These are phyloP conservation scores for Prinsepia uniflora DNA, from an alignment of 306 rosid genomes.

Conservation along the genomic window DNA sequence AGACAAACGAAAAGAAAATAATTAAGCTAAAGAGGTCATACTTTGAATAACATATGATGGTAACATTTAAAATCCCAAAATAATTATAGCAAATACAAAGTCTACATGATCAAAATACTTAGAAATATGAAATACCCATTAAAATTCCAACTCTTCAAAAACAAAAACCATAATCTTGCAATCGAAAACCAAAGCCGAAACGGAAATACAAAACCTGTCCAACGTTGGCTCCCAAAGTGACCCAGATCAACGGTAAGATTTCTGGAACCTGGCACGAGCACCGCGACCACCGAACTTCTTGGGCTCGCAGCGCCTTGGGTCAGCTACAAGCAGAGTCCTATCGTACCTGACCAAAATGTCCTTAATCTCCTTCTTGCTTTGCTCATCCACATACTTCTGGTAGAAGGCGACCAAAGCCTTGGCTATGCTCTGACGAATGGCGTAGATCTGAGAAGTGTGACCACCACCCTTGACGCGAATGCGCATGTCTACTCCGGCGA, in stretches of 20 bases:
- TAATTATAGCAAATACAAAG: neutral
- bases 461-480: conserved; percentile 84
- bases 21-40: neutral
- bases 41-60: neutral
- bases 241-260: conserved; percentile 65
- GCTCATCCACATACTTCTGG: conserved; percentile 87
- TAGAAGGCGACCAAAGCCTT: conserved; percentile 75
- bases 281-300: conserved; percentile 96
- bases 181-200: neutral
- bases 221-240: neutral
- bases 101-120: neutral
- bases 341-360: conserved; percentile 72
- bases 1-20: neutral
- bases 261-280: conserved; percentile 86
- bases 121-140: neutral
- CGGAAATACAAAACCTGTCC: conserved; percentile 10
- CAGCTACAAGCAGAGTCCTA: conserved; percentile 71
- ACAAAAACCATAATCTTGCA: conserved; percentile 31
- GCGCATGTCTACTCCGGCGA: conserved; percentile 71
- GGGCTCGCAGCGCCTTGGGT: conserved; percentile 86
- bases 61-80: neutral
- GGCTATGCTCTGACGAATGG: conserved; percentile 78
- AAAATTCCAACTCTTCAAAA: neutral
- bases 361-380: conserved; percentile 89
- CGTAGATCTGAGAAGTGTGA: conserved; percentile 80